Evolutionary conservation across 805 yeast species (phyloP).

Genomic region (Wickerhamiella sorbophila): DNA sequence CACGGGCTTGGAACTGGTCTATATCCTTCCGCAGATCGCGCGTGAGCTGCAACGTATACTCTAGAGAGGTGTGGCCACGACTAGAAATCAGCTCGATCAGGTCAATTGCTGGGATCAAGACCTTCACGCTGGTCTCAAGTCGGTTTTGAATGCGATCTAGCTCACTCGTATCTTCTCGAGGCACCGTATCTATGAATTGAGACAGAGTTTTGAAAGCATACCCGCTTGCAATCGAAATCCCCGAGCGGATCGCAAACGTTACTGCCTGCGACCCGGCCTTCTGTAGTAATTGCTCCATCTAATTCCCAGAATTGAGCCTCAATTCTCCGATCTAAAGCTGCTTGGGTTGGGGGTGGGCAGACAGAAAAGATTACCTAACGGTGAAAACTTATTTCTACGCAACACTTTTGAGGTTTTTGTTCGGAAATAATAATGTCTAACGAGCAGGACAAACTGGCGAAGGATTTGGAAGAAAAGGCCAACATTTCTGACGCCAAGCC

Average conservation of each 20-base stretch:
- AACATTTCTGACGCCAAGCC: constrained; percentile 13
- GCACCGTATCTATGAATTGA: constrained; percentile 27
- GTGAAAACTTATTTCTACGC: background rate
- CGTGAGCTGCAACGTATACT: constrained; percentile 40
- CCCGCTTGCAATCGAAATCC: constrained; percentile 58
- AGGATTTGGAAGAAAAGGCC: constrained; percentile 19
- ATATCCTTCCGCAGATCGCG: constrained; percentile 43
- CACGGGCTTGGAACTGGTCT: constrained; percentile 38
- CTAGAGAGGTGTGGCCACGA: constrained; percentile 26
- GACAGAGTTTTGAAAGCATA: constrained; percentile 56
- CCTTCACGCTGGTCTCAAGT: constrained; percentile 43
- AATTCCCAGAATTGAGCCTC: no score
- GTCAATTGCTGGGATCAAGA: constrained; percentile 54
- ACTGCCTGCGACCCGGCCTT: constrained; percentile 62
- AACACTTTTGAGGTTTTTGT: no score
- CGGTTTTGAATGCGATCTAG: constrained; percentile 32
- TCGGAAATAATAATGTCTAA: background rate
- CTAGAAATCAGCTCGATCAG: constrained; percentile 39
- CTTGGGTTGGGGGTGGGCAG: background rate
- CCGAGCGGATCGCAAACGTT: constrained; percentile 65
- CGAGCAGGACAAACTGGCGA: constrained; percentile 18
- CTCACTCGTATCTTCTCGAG: constrained; percentile 36
- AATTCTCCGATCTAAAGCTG: no score
- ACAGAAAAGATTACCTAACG: background rate
- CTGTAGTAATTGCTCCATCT: constrained; percentile 1